phyloP scores from a whole-genome alignment of 1,284 basidiomycete genomes.

The Moesziomyces parantarcticus region DNA sequence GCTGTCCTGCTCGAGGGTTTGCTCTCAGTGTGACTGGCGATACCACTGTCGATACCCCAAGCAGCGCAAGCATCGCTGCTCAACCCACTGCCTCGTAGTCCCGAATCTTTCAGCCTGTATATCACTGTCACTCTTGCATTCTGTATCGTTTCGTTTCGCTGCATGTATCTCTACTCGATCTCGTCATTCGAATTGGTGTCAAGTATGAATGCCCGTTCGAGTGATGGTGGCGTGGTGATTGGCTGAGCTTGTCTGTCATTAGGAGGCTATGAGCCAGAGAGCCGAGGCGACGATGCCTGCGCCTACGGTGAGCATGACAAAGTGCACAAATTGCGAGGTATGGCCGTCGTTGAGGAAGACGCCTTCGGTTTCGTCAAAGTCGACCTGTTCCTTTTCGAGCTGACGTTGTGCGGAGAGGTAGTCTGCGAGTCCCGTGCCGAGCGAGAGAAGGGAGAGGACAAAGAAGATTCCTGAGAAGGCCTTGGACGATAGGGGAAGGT shows the following conservation, averaged over 20 bases:
- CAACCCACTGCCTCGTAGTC: neutral
- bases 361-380: slow-evolving; percentile 46
- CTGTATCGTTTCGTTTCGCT: neutral
- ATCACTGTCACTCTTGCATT: neutral
- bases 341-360: slow-evolving; percentile 40
- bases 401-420: slow-evolving; percentile 28
- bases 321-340: slow-evolving; percentile 22
- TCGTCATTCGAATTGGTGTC: neutral
- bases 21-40: neutral
- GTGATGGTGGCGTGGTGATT: too few relatives aligned
- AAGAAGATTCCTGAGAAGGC: slow-evolving; percentile 30
- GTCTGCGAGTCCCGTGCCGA: slow-evolving; percentile 23
- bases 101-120: neutral
- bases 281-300: slow-evolving; percentile 27
- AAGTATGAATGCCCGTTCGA: too few relatives aligned
- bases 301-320: slow-evolving; percentile 28
- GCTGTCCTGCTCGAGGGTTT: neutral
- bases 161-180: neutral
- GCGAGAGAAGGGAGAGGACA: slow-evolving; percentile 15
- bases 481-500: slow-evolving; percentile 22
- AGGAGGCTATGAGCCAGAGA: slow-evolving; percentile 22
- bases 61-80: neutral
- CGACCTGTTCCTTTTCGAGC: slow-evolving; percentile 39
- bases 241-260: neutral
- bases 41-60: neutral